Conservation (phyloP, 768 basidiomycete genomes). For the Rubroboletus satanas region DNA sequence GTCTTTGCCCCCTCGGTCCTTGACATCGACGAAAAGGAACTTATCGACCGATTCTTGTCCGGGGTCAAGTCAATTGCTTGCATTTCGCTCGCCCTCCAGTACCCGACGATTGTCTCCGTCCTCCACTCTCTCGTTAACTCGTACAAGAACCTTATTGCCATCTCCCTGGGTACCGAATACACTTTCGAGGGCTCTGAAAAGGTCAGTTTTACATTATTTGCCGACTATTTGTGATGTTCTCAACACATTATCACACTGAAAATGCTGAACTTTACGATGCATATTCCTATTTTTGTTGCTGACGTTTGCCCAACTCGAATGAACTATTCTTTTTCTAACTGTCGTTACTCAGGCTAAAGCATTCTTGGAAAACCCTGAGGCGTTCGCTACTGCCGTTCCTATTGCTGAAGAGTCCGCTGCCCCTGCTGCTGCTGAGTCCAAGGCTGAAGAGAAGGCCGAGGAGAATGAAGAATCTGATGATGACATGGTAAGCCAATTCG, state of each 20-base stretch:
- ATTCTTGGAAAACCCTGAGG: slow-evolving; percentile 95
- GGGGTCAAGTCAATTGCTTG: slow-evolving; percentile 95
- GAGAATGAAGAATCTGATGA: slow-evolving; percentile 86
- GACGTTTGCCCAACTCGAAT: slow-evolving; percentile 17
- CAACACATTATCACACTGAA: slow-evolving; percentile 64
- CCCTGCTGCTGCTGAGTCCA: slow-evolving; percentile 55
- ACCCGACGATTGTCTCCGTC: slow-evolving; percentile 94
- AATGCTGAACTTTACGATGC: slow-evolving; percentile 68
- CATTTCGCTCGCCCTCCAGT: slow-evolving; percentile 92
- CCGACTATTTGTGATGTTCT: slow-evolving; percentile 22
- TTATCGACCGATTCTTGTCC: slow-evolving; percentile 86
- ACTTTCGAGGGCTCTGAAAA: slow-evolving; percentile 91
- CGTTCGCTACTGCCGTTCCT: slow-evolving; percentile 84
- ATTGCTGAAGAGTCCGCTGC: slow-evolving; percentile 48
- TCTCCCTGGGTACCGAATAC: slow-evolving; percentile 90
- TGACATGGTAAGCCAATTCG: slow-evolving; percentile 64
- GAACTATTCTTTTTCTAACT: slow-evolving; percentile 3
- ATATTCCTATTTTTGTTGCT: slow-evolving; percentile 23
- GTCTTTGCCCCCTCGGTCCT: slow-evolving; percentile 86
- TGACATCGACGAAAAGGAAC: slow-evolving; percentile 88
- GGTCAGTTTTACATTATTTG: slow-evolving; percentile 44
- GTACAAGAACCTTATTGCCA: slow-evolving; percentile 96
- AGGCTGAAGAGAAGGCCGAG: slow-evolving; percentile 71
- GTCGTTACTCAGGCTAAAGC: slow-evolving; percentile 71
- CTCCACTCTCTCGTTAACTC: slow-evolving; percentile 95